phyloP scores from a whole-genome alignment of 176 grass and related monocot species.

The Aegilops umbellulata region DNA sequence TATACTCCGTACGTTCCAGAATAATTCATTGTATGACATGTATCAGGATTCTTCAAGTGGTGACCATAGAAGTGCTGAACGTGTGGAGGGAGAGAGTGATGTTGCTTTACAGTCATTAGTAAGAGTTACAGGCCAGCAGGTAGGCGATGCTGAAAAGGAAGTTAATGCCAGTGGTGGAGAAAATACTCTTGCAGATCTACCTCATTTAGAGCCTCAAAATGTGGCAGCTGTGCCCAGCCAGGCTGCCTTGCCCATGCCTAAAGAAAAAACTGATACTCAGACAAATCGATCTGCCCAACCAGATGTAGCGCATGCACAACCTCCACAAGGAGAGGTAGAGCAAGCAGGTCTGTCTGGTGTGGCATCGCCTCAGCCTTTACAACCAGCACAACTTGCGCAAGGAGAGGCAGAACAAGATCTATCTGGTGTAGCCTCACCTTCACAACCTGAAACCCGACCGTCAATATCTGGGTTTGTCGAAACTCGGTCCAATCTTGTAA shows the following conservation, averaged over 20 bases:
- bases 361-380: conserved; percentile 20
- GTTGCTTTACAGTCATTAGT: not conserved
- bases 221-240: not conserved
- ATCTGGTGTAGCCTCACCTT: conserved; percentile 3
- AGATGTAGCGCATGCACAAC: conserved; percentile 11
- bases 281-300: conserved; percentile 19
- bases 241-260: conserved; percentile 5
- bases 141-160: conserved; percentile 34
- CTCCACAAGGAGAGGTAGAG: conserved; percentile 9
- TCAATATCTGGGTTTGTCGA: not conserved
- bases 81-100: conserved; percentile 17
- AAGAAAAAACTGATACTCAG: not conserved
- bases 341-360: not conserved
- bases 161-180: not conserved
- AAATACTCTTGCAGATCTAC: not conserved
- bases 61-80: conserved; percentile 13
- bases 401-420: conserved; percentile 13
- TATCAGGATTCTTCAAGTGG: conserved; percentile 38
- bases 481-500: not conserved
- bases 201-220: conserved; percentile 14
- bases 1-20: not conserved
- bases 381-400: conserved; percentile 20
- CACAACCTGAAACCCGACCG: conserved; percentile 31
- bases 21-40: conserved; percentile 18
- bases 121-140: conserved; percentile 10